phyloP scores from a whole-genome alignment of 371 early-diverging fungal genomes.

The Rhizomucor miehei region DNA sequence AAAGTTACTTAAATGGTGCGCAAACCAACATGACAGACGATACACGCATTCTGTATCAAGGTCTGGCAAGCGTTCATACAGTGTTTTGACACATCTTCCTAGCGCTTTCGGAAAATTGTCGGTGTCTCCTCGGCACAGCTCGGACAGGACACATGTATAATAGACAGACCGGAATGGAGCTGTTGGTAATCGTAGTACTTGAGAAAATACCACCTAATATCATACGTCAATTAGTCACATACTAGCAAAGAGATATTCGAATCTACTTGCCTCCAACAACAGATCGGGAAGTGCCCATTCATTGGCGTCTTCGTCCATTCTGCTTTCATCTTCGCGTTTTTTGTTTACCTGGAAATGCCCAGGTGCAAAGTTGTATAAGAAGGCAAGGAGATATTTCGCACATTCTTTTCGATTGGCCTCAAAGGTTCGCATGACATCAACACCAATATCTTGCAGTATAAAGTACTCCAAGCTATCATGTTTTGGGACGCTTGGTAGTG shows the following conservation, averaged over 20 bases:
- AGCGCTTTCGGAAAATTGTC: constrained; percentile 64
- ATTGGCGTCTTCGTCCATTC: constrained; percentile 19
- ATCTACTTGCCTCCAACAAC: constrained; percentile 30
- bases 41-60: constrained; percentile 87
- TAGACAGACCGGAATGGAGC: constrained; percentile 68
- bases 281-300: constrained; percentile 39
- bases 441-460: constrained; percentile 75
- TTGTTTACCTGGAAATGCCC: constrained; percentile 39
- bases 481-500: constrained; percentile 42
- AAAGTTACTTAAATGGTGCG: constrained; percentile 91
- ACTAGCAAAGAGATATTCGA: neutral
- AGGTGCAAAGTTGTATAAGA: constrained; percentile 55
- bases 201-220: constrained; percentile 50
- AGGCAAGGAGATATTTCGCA: constrained; percentile 63
- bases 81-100: constrained; percentile 53
- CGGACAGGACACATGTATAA: constrained; percentile 79
- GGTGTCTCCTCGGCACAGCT: constrained; percentile 75
- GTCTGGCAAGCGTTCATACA: constrained; percentile 63
- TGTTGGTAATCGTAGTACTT: constrained; percentile 69
- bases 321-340: constrained; percentile 13
- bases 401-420: constrained; percentile 83
- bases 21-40: constrained; percentile 84
- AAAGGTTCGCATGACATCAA: constrained; percentile 76
- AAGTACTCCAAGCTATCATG: constrained; percentile 64
- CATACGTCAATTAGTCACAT: neutral